Evolutionary conservation across 805 yeast species (phyloP), one percentile per base, ranked within the genome.

Genomic region (Myxozyma sirexii): DNA sequence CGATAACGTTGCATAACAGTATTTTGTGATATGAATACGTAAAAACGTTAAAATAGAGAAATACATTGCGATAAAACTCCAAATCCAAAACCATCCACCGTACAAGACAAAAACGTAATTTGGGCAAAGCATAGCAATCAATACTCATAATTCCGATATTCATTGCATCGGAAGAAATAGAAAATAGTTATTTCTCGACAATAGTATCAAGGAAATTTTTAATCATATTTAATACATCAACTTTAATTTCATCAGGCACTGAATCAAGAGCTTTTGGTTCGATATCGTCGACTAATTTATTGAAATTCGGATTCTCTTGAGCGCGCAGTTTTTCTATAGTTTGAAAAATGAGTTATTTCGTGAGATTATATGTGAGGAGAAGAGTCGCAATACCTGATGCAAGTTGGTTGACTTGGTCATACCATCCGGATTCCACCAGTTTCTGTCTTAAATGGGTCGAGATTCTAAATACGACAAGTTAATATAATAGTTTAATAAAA

Each of bases 351-450:
- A 13, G 1, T 15, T 27, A 8, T 13, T 44, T 44, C 24, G 33
- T 17, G 21, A 8, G 13, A 4, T 24, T 15, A 2, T 17, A n/a
- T 8, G 12, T 7, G 24, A 21, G 23, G 44, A n/a, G 13, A 15
- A 37, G 21, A 33, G 17, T n/a, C n/a, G n/a, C n/a, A 23, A 10
- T 69, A 80, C 80, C 71, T 74, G 81, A 60, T 62, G 96, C 87
- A 43, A 87, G 66, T 41, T 79, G 80, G 47, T 83, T 79, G 27
- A 92, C 84, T 56, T 85, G 80, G 67, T 90, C 96, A 61, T 83
- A 84, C 97, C 97, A 92, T 4, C 97, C 97, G 0, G 86, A 80
- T 69, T 88, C 87, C 54, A 84, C 80, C 10, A 92, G 79, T 68
- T 82, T 83, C 56, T 85, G 79, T 66, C 84, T 83, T 59, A 92